Evolutionary conservation across 2,329 filamentous ascomycete genomes (phyloP).

Genomic region (Calonectria pteridis): DNA sequence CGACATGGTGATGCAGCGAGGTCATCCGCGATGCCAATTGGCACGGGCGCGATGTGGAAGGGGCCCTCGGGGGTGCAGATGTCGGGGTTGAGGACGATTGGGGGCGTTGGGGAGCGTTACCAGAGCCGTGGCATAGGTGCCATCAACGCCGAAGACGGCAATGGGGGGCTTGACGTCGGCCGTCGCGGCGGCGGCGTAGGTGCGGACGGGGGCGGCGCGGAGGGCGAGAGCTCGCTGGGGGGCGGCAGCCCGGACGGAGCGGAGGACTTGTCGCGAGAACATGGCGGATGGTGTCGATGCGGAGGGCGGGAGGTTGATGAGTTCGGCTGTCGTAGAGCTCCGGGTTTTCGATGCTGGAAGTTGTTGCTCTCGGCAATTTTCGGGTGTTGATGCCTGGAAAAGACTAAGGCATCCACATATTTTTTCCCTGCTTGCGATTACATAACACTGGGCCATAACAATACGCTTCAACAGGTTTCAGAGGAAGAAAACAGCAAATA

Average conservation of each 20-base stretch:
- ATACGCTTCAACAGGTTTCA: not conserved
- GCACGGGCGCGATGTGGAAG: not conserved
- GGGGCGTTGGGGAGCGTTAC: conserved; percentile 65
- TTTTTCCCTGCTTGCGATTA: conserved; percentile 32
- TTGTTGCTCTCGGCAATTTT: conserved; percentile 58
- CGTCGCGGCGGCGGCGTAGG: conserved; percentile 81
- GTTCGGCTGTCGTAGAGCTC: conserved; percentile 45
- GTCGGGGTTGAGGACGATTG: conserved; percentile 25
- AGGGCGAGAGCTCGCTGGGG: conserved; percentile 66
- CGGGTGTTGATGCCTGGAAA: conserved; percentile 55
- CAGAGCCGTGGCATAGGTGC: conserved; percentile 98
- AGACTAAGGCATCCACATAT: conserved; percentile 53
- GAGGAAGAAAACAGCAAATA: too few relatives aligned
- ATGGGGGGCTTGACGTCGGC: conserved; percentile 85
- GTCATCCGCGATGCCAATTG: conserved; percentile 40
- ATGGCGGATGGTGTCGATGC: conserved; percentile 52
- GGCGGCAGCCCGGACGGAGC: conserved; percentile 68
- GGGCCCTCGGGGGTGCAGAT: not conserved
- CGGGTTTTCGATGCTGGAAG: conserved; percentile 49
- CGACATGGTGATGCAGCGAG: conserved; percentile 28
- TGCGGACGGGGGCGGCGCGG: conserved; percentile 71
- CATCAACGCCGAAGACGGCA: conserved; percentile 94
- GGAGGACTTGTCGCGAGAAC: conserved; percentile 72
- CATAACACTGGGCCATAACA: conserved; percentile 37
- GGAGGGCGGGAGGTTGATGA: conserved; percentile 32